Evolutionary conservation across 192 early-diverging fungal species (phyloP).

Genomic region (Mortierella antarctica): DNA sequence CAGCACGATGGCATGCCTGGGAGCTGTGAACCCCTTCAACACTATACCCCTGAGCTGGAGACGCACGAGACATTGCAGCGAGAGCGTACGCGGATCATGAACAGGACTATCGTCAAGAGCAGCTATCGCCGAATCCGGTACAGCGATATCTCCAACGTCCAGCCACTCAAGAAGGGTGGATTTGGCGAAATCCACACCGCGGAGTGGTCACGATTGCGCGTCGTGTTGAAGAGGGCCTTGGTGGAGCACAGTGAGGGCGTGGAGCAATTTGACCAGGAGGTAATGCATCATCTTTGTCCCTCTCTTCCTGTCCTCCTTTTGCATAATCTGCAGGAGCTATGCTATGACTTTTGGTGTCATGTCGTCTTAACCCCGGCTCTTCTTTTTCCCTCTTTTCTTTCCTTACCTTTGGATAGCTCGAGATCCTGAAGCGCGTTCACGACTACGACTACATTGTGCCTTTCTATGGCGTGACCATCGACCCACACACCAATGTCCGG

Average conservation of each 20-base stretch:
- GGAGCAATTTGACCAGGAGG: conserved; percentile 54
- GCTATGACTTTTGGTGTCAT: background rate
- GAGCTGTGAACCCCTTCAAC: conserved; percentile 9
- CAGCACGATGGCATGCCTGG: background rate
- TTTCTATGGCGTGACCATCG: conserved; percentile 40
- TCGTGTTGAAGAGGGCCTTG: conserved; percentile 40
- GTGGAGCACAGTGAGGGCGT: conserved; percentile 26
- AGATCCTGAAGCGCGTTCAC: conserved; percentile 49
- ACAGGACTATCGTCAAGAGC: conserved; percentile 21
- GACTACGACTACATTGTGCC: conserved; percentile 52
- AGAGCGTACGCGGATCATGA: conserved; percentile 37
- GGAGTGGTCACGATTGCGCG: conserved; percentile 42
- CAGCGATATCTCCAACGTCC: conserved; percentile 26
- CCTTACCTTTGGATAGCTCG: conserved; percentile 19
- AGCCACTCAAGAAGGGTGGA: conserved; percentile 46
- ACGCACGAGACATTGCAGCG: conserved; percentile 45
- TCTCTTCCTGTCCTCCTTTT: background rate
- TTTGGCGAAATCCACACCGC: conserved; percentile 50
- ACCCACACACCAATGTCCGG: conserved; percentile 21
- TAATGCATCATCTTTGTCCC: conserved; percentile 6
- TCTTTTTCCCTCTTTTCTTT: background rate
- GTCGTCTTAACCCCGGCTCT: background rate
- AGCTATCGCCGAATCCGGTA: conserved; percentile 32
- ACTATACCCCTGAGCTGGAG: conserved; percentile 28
- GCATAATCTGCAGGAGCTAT: background rate